Percentiles rank a stretch among this genome's conserved stretches.
These are phyloP conservation scores for Fusarium verticillioides DNA, from an alignment of 2,329 filamentous ascomycete genomes.

Conservation along the genomic window DNA sequence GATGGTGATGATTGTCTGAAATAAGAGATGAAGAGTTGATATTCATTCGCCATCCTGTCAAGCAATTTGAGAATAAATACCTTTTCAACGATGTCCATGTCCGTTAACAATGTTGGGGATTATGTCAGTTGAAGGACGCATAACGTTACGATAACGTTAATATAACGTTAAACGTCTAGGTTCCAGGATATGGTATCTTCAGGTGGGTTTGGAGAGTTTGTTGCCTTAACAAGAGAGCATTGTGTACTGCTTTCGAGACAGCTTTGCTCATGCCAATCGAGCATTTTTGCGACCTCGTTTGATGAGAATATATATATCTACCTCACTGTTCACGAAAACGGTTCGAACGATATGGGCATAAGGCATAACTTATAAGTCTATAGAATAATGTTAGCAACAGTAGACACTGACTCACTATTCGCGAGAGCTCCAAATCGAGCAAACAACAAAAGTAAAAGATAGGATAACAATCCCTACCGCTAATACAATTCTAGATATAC, in stretches of 20 bases:
- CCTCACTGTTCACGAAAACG: neutral
- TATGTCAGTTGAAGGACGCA: constrained; percentile 3
- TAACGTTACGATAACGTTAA: constrained; percentile 5
- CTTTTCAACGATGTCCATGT: too few relatives aligned
- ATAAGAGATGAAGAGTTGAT: neutral
- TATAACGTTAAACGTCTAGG: neutral
- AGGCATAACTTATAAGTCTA: neutral
- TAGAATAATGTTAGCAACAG: fast-evolving
- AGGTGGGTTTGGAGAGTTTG: too few relatives aligned
- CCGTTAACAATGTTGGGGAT: neutral
- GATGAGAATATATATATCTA: neutral
- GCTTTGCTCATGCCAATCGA: fast-evolving
- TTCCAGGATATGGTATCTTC: too few relatives aligned
- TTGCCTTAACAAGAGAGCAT: neutral
- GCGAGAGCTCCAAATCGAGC: fast-evolving
- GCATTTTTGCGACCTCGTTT: fast-evolving
- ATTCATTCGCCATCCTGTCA: neutral
- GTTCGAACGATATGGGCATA: too few relatives aligned
- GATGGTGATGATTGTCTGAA: neutral
- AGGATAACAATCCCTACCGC: too few relatives aligned
- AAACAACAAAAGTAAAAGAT: neutral
- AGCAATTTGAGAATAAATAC: neutral
- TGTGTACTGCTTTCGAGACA: too few relatives aligned
- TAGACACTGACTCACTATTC: neutral
- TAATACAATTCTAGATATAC: too few relatives aligned